Percentiles rank a stretch among this genome's conserved stretches.
Evolutionary conservation across 257 asterid genomes (phyloP).

Genomic region (Gentiana straminea): DNA sequence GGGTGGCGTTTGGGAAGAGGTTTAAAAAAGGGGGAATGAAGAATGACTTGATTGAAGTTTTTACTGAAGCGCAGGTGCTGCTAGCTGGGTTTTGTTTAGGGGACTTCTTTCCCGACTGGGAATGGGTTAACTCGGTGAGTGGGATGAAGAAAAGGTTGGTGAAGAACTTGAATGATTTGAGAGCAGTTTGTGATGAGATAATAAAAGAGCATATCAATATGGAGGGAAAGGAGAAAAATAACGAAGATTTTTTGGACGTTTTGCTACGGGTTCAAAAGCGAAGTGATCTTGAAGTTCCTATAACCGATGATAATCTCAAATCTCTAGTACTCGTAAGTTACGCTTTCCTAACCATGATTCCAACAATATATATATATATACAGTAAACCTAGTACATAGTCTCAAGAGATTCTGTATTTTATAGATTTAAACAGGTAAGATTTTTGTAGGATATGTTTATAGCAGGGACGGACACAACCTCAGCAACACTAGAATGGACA

Average conservation of each 20-base stretch:
- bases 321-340: conserved; percentile 20
- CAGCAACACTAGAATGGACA: conserved; percentile 27
- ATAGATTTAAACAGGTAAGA: too few relatives aligned
- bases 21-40: conserved; percentile 5
- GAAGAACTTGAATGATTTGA: conserved; percentile 25
- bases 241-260: conserved; percentile 28
- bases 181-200: conserved; percentile 27
- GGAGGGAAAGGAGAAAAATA: background rate
- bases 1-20: conserved; percentile 32
- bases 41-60: conserved; percentile 19
- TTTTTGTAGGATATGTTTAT: conserved; percentile 21
- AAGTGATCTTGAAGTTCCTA: conserved; percentile 29
- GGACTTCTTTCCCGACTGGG: conserved; percentile 28
- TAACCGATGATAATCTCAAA: conserved; percentile 30
- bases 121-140: conserved; percentile 25
- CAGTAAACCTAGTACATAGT: too few relatives aligned
- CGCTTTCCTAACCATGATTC: too few relatives aligned
- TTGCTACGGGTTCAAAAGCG: conserved; percentile 21
- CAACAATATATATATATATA: too few relatives aligned
- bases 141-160: conserved; percentile 26
- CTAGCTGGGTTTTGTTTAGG: conserved; percentile 27
- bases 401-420: too few relatives aligned
- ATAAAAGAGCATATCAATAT: conserved; percentile 16
- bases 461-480: conserved; percentile 33
- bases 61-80: conserved; percentile 28